Base-by-base conservation (phyloP, 2,329 filamentous ascomycete genomes). In the Colletotrichum brevisporum region DNA sequence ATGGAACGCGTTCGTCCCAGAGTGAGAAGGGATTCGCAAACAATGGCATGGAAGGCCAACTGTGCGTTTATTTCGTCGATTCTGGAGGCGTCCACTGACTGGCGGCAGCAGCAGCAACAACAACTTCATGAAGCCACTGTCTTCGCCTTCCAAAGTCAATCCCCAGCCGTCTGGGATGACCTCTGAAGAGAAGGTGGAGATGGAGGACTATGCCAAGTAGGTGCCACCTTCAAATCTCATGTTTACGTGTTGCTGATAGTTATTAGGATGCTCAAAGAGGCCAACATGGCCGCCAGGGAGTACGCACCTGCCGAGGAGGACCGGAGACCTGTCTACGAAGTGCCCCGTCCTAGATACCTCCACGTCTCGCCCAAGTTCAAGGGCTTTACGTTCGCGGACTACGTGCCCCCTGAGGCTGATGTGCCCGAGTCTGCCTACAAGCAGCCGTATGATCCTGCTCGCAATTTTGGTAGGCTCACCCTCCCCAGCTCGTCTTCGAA, bases 291-390 rank as follows among this genome's bases (percentile, higher is more conserved):
- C 8, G 27, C 63, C 9, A 47, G 31, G 13, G 67, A 69, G 55
- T 69, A 69, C 9, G 55, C 67, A 21, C 67, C 67, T 5, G 53
- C 63, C 8, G 62, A 55, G 6, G 16, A 36, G 10, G 63, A 69
- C 16, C 57, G 67, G 16, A 69, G 61, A 31, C 21, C 62, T 16
- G 31, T 39, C n/a, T 69, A 69, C 55, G 50, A 69, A 6, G 69
- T 73, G 43, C 54, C 53, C 12, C 73, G 73, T 3, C 70, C 73
- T 27, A 65, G 59, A n/a, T 71, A 67, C 26, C 50, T 70, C 10
- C 72, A 73, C 41, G 13, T 69, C 15, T 56, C 56, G 6, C 67
- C 67, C 5, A 60, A 56, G 9, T 69, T 67, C 26, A 53, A 70
- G 27, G 41, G 36, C 10, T 63, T 68, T 13, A 63, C 63, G 21